These are phyloP conservation scores for Vitellaria paradoxa DNA, from an alignment of 179 eudicot genomes.

Conservation along the genomic window DNA sequence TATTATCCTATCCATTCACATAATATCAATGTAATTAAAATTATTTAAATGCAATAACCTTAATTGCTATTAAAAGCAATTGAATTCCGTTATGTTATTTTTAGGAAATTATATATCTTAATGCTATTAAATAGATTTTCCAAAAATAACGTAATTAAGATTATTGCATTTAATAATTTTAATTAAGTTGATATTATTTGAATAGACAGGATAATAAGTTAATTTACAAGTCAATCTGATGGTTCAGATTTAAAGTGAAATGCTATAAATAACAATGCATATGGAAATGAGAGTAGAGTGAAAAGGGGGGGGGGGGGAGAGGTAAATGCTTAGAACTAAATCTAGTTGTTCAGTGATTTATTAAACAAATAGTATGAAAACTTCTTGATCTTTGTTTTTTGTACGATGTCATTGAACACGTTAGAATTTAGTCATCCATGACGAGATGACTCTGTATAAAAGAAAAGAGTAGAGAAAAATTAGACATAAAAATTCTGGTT, in stretches of 20 bases:
- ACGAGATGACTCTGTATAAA: too few species aligned
- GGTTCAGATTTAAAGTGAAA: background rate
- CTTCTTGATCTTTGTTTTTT: background rate
- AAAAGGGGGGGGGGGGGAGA: background rate
- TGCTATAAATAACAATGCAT: background rate
- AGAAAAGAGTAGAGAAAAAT: too few species aligned
- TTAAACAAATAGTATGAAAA: background rate
- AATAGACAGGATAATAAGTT: background rate
- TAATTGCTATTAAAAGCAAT: too few species aligned
- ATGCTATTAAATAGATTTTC: background rate
- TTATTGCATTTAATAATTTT: background rate
- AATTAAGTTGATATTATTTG: background rate
- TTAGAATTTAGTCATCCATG: background rate
- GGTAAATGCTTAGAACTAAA: background rate
- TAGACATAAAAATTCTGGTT: too few species aligned
- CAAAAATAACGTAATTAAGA: background rate
- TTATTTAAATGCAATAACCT: too few species aligned
- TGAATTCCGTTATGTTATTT: too few species aligned
- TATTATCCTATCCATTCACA: background rate
- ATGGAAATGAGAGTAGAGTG: background rate
- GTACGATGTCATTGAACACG: background rate
- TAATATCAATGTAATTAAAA: background rate
- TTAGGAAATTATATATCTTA: too few species aligned
- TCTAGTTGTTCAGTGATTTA: background rate
- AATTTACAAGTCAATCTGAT: background rate